phyloP scores from a whole-genome alignment of 257 asterid species.

The Solanum virginianum region DNA sequence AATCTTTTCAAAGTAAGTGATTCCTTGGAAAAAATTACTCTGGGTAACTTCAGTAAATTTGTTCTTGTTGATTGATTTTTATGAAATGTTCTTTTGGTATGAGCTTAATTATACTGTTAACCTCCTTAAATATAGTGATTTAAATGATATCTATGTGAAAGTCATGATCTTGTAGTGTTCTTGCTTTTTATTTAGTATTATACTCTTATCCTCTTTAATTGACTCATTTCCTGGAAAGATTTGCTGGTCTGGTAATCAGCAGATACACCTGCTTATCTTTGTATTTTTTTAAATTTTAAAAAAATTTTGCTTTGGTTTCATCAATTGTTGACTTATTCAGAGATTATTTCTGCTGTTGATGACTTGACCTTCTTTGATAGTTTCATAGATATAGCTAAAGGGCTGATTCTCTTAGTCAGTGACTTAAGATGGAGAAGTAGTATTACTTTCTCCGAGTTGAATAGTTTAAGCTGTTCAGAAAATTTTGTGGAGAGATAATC shows the following conservation, averaged over 20 bases:
- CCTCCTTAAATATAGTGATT: neutral
- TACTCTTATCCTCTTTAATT: neutral
- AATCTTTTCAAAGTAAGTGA: neutral
- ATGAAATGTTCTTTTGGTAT: neutral
- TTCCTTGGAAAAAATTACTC: neutral
- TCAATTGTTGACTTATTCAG: neutral
- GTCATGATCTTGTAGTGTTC: neutral
- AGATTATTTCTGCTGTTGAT: neutral
- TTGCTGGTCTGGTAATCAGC: neutral
- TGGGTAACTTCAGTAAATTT: neutral
- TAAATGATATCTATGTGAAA: neutral
- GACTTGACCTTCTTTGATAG: neutral
- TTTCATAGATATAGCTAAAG: neutral
- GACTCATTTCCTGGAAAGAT: neutral
- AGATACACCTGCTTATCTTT: neutral
- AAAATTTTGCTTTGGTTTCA: neutral
- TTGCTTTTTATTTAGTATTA: neutral
- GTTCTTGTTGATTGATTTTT: neutral
- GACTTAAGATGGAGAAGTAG: neutral
- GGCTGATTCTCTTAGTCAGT: neutral
- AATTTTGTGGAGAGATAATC: neutral
- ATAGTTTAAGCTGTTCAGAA: neutral
- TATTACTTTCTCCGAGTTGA: neutral
- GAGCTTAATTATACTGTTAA: neutral
- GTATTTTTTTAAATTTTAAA: neutral